A percentile compares a stretch with the other conserved stretches of the same genome.
phyloP scores from a whole-genome alignment of 306 rosid species.

The Vigna nakashimae region DNA sequence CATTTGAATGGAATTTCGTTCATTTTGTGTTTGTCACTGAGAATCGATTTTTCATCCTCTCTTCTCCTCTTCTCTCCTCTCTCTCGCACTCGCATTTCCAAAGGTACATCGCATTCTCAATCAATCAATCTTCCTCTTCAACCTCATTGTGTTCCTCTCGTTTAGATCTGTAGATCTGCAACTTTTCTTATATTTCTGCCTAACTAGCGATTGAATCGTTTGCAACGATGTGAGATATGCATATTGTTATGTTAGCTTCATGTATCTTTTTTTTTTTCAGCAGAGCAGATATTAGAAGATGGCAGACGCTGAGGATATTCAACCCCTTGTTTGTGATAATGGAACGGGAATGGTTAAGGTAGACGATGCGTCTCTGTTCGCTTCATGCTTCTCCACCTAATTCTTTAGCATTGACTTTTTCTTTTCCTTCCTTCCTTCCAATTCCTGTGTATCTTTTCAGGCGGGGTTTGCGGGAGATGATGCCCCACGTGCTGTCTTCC shows the following conservation, averaged over 20 bases:
- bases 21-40: conserved; percentile 36
- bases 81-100: neutral
- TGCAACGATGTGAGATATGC: too few relatives aligned
- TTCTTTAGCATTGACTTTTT: neutral
- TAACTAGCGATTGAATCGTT: too few relatives aligned
- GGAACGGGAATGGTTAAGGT: conserved; percentile 98
- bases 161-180: too few relatives aligned
- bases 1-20: conserved; percentile 31
- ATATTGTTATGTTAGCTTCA: too few relatives aligned
- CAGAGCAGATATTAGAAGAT: conserved; percentile 62
- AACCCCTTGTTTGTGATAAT: conserved; percentile 92
- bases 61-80: neutral
- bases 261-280: neutral
- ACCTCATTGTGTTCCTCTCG: too few relatives aligned
- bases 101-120: conserved; percentile 5
- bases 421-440: neutral
- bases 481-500: conserved; percentile 92
- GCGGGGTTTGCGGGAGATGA: conserved; percentile 97
- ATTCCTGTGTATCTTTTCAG: conserved; percentile 49
- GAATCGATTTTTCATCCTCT: conserved; percentile 15
- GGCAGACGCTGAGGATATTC: conserved; percentile 97
- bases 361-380: neutral
- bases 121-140: too few relatives aligned
- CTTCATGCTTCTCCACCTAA: neutral
- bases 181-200: too few relatives aligned